phyloP scores from a whole-genome alignment of 1,284 basidiomycete species.

The Tilletia caries region DNA sequence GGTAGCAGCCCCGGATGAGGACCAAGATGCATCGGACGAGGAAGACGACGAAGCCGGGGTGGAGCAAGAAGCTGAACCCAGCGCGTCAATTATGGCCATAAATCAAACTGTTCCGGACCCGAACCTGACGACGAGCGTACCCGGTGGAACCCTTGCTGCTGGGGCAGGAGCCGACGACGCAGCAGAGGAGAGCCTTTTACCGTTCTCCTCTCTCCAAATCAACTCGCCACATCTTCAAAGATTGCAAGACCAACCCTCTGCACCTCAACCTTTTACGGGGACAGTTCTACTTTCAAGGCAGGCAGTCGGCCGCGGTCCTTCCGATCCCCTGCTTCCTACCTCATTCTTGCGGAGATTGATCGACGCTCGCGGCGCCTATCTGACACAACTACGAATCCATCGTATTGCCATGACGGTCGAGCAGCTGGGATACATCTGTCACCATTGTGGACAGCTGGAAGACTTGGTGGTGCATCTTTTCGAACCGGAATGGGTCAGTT shows the following conservation, averaged over 20 bases:
- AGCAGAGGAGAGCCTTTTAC: background rate
- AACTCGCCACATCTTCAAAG: background rate
- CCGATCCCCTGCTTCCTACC: slow-evolving; percentile 17
- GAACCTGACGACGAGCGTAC: no score
- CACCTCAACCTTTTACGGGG: no score
- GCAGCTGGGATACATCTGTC: slow-evolving; percentile 33
- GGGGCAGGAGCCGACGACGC: background rate
- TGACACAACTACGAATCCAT: slow-evolving; percentile 36
- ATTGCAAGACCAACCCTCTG: background rate
- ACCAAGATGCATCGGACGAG: slow-evolving; percentile 26
- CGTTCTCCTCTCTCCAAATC: slow-evolving; percentile 3
- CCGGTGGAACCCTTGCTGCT: background rate
- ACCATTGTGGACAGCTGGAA: slow-evolving; percentile 26
- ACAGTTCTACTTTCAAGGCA: no score
- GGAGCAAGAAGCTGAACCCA: slow-evolving; percentile 9
- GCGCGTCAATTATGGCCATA: no score
- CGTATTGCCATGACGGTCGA: slow-evolving; percentile 41
- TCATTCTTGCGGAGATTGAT: slow-evolving; percentile 28
- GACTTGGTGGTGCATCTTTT: slow-evolving; percentile 47
- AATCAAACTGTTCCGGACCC: no score
- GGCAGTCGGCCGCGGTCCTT: background rate
- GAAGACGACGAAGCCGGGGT: slow-evolving; percentile 29
- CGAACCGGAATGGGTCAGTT: slow-evolving; percentile 36
- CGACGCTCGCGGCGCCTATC: slow-evolving; percentile 23
- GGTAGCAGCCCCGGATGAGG: slow-evolving; percentile 25